Evolutionary conservation across 495 filamentous ascomycete genomes (phyloP), one percentile per base, ranked within the genome.

Genomic region (Penicillium psychrofluorescens): DNA sequence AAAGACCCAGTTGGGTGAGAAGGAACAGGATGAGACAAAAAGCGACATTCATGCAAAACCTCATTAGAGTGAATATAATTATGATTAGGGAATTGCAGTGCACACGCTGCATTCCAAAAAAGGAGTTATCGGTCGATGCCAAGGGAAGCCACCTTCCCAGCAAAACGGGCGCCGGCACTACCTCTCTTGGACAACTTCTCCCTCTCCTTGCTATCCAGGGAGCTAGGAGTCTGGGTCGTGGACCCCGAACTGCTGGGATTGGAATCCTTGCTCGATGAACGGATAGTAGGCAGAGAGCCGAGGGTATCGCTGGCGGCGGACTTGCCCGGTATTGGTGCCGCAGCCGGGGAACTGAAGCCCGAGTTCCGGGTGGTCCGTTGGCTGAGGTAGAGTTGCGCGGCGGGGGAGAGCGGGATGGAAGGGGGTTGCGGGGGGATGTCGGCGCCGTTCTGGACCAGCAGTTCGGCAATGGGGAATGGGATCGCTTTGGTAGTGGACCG

Each of bases 371-470:
- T 77, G 15, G 77, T 80, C 54, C 95, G 95, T 58, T 87, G 80
- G 43, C 90, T 88, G 37, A 97, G 66, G 54, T 97, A 98, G 29
- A 86, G 59, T 52, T 84, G 79, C 2, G 91, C 94, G 14, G 82
- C 78, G 13, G 78, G 62, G 30, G 83, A 85, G 4, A 97, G 76
- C 10, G 85, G 84, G 51, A 91, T 86, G 4, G 85, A 82, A 7
- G 86, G 85, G 36, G 83, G 73, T 7, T 77, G 63, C 1, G 72
- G 59, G 0, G 92, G 90, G 12, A 96, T 85, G 36, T 94, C 88
- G 7, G 89, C 90, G 29, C 92, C 92, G 59, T 97, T 97, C 54
- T 95, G 92, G 13, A 97, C 74, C 9, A 98, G 76, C 38, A 97
- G 75, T 65, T 98, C 92, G 27, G 92, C 94, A 16, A 96, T 70